Percentiles rank a stretch among this genome's conserved stretches.
phyloP scores from a whole-genome alignment of 2,329 filamentous ascomycete genomes.

The Colletotrichum horii region DNA sequence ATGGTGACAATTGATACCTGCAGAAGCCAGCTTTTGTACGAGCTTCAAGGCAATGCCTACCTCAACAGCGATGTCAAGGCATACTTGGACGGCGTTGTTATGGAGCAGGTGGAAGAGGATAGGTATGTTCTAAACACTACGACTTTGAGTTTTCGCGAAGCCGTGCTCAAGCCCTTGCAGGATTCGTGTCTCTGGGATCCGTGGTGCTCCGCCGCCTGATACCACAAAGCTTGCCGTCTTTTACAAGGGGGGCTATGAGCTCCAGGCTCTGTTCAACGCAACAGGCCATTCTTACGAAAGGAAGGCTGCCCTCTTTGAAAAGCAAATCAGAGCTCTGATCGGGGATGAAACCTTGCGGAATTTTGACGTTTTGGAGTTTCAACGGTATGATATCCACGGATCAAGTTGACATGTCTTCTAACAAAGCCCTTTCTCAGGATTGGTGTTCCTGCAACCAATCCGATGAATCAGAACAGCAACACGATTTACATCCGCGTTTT shows the following conservation, averaged over 20 bases:
- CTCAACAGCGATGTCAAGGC: constrained; percentile 54
- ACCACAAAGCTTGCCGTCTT: constrained; percentile 57
- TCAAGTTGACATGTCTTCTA: neutral
- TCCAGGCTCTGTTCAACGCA: constrained; percentile 48
- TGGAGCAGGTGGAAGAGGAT: constrained; percentile 35
- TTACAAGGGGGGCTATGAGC: constrained; percentile 52
- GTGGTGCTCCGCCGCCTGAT: constrained; percentile 43
- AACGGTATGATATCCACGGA: neutral
- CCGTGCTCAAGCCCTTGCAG: neutral
- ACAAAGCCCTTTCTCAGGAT: neutral
- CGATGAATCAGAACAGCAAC: neutral
- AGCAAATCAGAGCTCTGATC: neutral
- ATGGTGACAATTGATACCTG: constrained; percentile 39
- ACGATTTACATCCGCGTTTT: neutral
- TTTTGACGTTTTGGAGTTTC: neutral
- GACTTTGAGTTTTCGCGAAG: neutral
- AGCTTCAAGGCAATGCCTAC: constrained; percentile 51
- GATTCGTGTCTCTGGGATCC: neutral
- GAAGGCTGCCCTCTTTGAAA: constrained; percentile 26
- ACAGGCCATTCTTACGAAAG: constrained; percentile 50
- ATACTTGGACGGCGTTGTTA: constrained; percentile 35
- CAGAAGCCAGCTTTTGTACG: constrained; percentile 52
- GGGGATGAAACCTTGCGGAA: neutral
- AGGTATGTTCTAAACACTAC: rapidly evolving
- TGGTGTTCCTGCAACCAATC: neutral